Evolutionary conservation across 2,329 filamentous ascomycete genomes (phyloP).

Genomic region (Myotisia sp.): DNA sequence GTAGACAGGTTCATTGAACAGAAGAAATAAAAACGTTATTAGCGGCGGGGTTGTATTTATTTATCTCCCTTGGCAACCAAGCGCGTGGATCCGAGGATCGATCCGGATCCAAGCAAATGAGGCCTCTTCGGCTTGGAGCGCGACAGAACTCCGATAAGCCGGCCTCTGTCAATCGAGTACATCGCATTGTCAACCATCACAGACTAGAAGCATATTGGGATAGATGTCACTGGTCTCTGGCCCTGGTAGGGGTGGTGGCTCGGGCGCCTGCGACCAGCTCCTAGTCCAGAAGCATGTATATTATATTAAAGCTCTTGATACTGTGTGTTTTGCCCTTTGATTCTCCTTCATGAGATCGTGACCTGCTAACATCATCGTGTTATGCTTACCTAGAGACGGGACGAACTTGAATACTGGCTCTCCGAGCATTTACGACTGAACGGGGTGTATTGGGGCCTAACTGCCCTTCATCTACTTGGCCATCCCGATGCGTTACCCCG

Average conservation of each 20-base stretch:
- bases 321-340: conserved; percentile 37
- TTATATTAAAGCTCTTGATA: conserved; percentile 88
- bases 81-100: no score
- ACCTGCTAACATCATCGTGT: not conserved
- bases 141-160: no score
- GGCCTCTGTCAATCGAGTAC: no score
- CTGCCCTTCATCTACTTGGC: conserved; percentile 69
- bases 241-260: conserved; percentile 38
- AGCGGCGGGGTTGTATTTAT: no score
- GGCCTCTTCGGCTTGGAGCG: not conserved
- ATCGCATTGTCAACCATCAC: not conserved
- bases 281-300: conserved; percentile 59
- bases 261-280: conserved; percentile 34
- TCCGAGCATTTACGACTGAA: conserved; percentile 93
- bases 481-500: conserved; percentile 69
- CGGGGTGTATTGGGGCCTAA: conserved; percentile 92
- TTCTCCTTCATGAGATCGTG: conserved; percentile 10
- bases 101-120: not conserved
- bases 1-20: no score
- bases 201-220: not conserved
- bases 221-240: conserved; percentile 48
- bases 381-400: conserved; percentile 67
- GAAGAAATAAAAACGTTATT: no score
- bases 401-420: conserved; percentile 95
- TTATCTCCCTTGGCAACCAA: no score